Evolutionary conservation across 805 yeast genomes (phyloP).

Genomic region (Cephaloascus albidus): DNA sequence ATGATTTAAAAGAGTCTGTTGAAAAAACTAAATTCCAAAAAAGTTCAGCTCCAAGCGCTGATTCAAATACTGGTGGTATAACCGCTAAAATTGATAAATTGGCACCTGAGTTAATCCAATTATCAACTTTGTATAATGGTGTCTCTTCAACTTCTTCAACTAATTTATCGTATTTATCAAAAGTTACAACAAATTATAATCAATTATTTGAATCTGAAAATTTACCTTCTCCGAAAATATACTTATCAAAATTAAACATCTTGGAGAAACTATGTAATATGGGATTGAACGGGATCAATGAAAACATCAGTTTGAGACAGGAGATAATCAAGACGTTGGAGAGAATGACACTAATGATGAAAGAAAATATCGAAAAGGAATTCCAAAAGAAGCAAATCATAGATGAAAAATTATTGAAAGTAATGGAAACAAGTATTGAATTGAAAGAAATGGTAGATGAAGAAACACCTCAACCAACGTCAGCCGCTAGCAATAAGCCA

Average conservation of each 20-base stretch:
- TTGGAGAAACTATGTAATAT: neutral
- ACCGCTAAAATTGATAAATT: neutral
- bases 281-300: neutral
- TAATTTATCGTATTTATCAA: constrained; percentile 24
- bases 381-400: neutral
- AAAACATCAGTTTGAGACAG: neutral
- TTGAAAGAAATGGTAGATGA: neutral
- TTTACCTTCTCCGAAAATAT: constrained; percentile 26
- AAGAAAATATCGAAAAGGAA: neutral
- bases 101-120: neutral
- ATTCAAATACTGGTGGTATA: neutral
- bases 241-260: constrained; percentile 26
- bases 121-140: neutral
- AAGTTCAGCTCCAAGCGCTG: neutral
- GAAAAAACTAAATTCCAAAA: neutral
- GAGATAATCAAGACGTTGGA: constrained; percentile 1
- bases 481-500: too few relatives aligned
- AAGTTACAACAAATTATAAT: constrained; percentile 26
- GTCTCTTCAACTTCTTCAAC: neutral
- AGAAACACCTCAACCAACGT: neutral
- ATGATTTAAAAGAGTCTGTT: neutral
- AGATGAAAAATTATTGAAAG: neutral
- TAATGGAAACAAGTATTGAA: neutral
- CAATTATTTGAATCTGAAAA: constrained; percentile 22
- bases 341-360: neutral